Percentiles rank a stretch among this genome's conserved stretches.
Conservation (phyloP, 352 stramenopile genomes). For the Globisporangium megalacanthum region DNA sequence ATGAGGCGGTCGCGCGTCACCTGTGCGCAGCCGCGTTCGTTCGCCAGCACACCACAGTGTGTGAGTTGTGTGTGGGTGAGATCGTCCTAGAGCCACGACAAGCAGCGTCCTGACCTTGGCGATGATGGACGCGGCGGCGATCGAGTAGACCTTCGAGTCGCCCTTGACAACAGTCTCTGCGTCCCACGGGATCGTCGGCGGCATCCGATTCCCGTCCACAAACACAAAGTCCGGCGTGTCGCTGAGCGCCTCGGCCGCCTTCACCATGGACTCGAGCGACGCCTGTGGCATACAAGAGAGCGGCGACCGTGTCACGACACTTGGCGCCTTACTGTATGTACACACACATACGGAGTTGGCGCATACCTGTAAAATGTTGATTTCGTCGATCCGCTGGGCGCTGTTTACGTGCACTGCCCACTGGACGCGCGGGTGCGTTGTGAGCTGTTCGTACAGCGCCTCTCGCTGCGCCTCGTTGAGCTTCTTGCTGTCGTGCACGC, state of each 20-base stretch:
- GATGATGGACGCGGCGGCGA: conserved; percentile 97
- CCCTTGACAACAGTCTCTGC: conserved; percentile 94
- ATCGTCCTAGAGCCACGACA: background rate
- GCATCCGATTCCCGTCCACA: conserved; percentile 95
- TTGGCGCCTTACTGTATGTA: background rate
- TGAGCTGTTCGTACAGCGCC: conserved; percentile 85
- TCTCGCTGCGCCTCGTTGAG: conserved; percentile 93
- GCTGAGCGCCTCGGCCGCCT: conserved; percentile 69
- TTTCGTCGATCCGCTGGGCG: conserved; percentile 93
- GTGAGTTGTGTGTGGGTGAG: background rate
- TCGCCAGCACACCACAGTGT: background rate
- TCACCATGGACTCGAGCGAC: conserved; percentile 93
- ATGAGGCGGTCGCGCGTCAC: conserved; percentile 98
- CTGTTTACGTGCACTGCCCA: conserved; percentile 85
- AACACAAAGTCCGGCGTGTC: conserved; percentile 83
- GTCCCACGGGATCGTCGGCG: conserved; percentile 78
- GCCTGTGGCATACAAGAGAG: conserved; percentile 30
- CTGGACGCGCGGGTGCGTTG: conserved; percentile 63
- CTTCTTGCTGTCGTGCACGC: conserved; percentile 95
- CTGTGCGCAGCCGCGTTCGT: conserved; percentile 1
- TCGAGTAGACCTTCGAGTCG: conserved; percentile 94
- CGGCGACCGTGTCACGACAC: too few relatives aligned
- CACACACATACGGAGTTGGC: background rate
- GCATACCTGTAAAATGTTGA: conserved; percentile 96
- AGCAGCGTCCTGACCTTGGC: conserved; percentile 71